phyloP scores from a whole-genome alignment of 2,329 filamentous ascomycete species.

The Dactylellina parvicollis region DNA sequence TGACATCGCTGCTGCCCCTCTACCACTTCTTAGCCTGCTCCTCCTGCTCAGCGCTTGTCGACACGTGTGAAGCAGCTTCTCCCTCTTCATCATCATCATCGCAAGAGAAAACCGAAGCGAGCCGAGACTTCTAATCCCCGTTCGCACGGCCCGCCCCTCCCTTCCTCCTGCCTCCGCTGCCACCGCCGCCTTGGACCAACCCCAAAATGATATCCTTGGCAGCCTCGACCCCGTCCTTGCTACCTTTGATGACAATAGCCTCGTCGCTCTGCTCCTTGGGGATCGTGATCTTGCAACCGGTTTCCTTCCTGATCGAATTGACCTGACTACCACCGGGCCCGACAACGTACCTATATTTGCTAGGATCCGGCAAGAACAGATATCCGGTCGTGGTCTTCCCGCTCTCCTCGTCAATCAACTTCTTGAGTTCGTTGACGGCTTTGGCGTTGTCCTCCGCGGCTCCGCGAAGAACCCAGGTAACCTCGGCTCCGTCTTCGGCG shows the following conservation, averaged over 20 bases:
- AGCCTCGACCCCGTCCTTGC: conserved; percentile 80
- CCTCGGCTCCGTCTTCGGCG: conserved; percentile 66
- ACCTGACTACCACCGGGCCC: conserved; percentile 90
- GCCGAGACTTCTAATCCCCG: conserved; percentile 48
- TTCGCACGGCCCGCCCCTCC: conserved; percentile 22
- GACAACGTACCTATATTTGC: conserved; percentile 88
- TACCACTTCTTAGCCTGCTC: conserved; percentile 5
- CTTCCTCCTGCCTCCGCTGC: conserved; percentile 21
- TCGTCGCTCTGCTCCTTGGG: conserved; percentile 82
- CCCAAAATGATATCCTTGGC: conserved; percentile 89
- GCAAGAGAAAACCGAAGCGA: conserved; percentile 35
- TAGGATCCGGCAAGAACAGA: conserved; percentile 86
- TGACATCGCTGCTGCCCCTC: too few relatives aligned
- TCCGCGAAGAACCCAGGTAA: conserved; percentile 90
- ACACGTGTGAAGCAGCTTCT: background rate
- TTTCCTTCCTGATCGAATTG: conserved; percentile 90
- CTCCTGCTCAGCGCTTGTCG: background rate
- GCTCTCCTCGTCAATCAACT: conserved; percentile 76
- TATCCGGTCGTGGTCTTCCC: conserved; percentile 81
- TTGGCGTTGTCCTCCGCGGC: conserved; percentile 80
- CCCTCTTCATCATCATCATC: conserved; percentile 8
- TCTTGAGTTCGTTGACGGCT: conserved; percentile 78
- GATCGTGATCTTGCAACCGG: conserved; percentile 91
- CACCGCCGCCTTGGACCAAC: conserved; percentile 67
- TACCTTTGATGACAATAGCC: conserved; percentile 88